Evolutionary conservation across 2,329 filamentous ascomycete species (phyloP), one percentile per base, ranked within the genome.

Genomic region (Alternaria solani): DNA sequence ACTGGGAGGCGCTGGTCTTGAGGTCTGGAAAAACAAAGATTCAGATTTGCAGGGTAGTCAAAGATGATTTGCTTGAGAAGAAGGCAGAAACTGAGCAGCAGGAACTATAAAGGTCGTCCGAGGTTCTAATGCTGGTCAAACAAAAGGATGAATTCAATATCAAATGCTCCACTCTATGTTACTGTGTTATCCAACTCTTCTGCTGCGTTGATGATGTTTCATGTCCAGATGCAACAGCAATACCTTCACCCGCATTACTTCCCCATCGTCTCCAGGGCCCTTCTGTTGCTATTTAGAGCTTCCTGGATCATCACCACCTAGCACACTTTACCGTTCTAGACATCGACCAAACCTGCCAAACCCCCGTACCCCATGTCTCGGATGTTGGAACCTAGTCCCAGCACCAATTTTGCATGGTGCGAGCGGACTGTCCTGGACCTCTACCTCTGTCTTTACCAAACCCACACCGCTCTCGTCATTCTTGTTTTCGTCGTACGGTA

Each of bases 11-110:
- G 2, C 65, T 89, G n/a, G 81, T 89, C 8, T 64, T 89, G 9
- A 79, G 86, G 61, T 67, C 84, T 2, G 87, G 87, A 7, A 89
- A 89, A 70, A 87, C 85, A 81, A 88, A 85, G 67, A 80, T 88
- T 36, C 85, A 85, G 67, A 77, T 88, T 23, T 80, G 88, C 30
- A 81, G 82, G 46, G 80, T 89, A 42, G 74, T 89, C 5, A 78
- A 80, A 12, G 86, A 89, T 59, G 80, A 82, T 36, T 81, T 16
- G 20, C 23, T 42, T 41, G 39, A 6, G 28, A 26, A 42, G 43
- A n/a, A 48, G 42, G 39, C n/a, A 3, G 44, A 43, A 14, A 34
- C 7, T 8, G 11, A 53, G 26, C 20, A n/a, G 8, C 20, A 54
- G 8, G 8, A 48, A 20, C 16, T 7, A 52, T 34, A 36, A 12